Percentiles rank a stretch among this genome's conserved stretches.
Conservation (phyloP, 192 early-diverging fungal genomes). For the Coemansia sp. region DNA sequence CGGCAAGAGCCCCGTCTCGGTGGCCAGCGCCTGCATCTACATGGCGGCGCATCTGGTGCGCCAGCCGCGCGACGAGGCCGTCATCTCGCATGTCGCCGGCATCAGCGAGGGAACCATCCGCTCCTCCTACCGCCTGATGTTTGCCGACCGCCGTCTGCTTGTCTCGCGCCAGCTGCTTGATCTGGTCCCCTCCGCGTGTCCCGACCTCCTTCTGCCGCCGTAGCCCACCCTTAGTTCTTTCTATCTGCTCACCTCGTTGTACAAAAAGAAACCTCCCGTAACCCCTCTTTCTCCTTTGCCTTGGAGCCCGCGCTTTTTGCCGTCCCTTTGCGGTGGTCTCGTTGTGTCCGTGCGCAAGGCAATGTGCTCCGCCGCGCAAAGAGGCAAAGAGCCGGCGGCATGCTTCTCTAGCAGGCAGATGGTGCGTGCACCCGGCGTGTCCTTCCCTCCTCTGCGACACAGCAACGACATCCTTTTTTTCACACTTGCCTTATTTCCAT, state of each 20-base stretch:
- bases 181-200: conserved; percentile 15
- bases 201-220: conserved; percentile 28
- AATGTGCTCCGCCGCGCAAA: too few relatives aligned
- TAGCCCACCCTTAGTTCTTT: conserved; percentile 3
- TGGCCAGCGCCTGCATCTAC: conserved; percentile 91
- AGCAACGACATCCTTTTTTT: too few relatives aligned
- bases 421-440: too few relatives aligned
- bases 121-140: conserved; percentile 75
- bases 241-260: neutral
- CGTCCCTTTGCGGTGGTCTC: neutral
- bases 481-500: too few relatives aligned
- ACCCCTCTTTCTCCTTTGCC: neutral
- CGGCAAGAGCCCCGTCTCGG: conserved; percentile 87
- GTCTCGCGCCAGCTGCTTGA: conserved; percentile 27
- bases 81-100: conserved; percentile 82
- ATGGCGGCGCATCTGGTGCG: conserved; percentile 75
- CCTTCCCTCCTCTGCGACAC: too few relatives aligned
- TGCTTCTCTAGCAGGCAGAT: too few relatives aligned
- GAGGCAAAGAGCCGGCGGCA: too few relatives aligned
- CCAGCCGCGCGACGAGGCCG: conserved; percentile 66
- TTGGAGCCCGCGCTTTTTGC: neutral
- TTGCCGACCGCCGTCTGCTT: conserved; percentile 60
- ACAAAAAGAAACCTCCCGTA: neutral
- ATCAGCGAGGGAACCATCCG: conserved; percentile 95
- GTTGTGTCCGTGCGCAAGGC: too few relatives aligned